A percentile compares a stretch with the other conserved stretches of the same genome.
Evolutionary conservation across 208 protist species (phyloP).

Genomic region (Acanthamoeba triangularis): DNA sequence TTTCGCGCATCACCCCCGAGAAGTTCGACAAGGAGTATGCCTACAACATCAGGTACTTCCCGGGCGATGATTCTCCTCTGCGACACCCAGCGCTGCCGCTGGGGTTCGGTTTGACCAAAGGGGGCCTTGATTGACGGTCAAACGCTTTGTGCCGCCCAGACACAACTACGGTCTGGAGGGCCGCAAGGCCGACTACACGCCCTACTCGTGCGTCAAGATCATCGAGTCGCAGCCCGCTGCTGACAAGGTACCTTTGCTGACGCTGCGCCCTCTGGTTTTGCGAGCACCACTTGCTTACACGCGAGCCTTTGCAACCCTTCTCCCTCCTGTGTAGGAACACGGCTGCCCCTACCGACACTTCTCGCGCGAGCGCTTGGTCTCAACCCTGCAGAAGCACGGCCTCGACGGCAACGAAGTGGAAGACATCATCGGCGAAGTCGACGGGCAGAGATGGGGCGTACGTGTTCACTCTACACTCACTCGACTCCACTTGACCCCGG

Average conservation of each 20-base stretch:
- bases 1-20: conserved; percentile 40
- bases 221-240: conserved; percentile 5
- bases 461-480: background rate
- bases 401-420: background rate
- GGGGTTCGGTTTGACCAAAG: no score
- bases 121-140: no score
- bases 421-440: conserved; percentile 31
- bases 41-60: conserved; percentile 55
- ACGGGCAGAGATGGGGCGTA: conserved; percentile 29
- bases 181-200: conserved; percentile 39
- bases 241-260: no score
- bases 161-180: conserved; percentile 72
- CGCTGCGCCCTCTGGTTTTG: no score
- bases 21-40: conserved; percentile 67
- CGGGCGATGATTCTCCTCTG: no score
- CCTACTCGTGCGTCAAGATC: conserved; percentile 73
- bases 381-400: background rate
- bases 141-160: no score
- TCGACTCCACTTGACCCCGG: no score
- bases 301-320: no score
- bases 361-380: background rate
- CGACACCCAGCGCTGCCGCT: no score
- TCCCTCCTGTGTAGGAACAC: background rate
- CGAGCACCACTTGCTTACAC: no score
- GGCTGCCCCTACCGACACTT: conserved; percentile 61